Percentiles rank a stretch among this genome's conserved stretches.
Evolutionary conservation across 495 filamentous ascomycete genomes (phyloP).

Genomic region (Penicillium bialowiezense): DNA sequence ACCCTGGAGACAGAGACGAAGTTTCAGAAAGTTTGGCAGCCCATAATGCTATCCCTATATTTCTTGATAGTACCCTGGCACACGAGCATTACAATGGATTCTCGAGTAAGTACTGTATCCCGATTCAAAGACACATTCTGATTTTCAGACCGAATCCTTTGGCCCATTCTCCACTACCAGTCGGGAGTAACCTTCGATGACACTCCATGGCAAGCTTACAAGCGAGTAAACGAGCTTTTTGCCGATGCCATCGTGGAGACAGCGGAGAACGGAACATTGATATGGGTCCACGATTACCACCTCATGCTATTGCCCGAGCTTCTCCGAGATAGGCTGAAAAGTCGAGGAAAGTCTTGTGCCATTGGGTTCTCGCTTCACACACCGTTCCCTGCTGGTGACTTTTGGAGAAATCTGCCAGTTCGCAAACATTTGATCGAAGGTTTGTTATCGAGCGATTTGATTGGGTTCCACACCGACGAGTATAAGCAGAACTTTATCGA

Average conservation of each 20-base stretch:
- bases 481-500: conserved; percentile 88
- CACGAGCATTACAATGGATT: conserved; percentile 61
- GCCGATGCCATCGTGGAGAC: conserved; percentile 71
- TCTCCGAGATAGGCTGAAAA: conserved; percentile 72
- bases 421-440: conserved; percentile 77
- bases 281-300: conserved; percentile 98
- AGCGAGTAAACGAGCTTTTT: conserved; percentile 80
- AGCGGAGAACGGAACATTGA: conserved; percentile 73
- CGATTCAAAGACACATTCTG: neutral
- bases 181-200: conserved; percentile 89
- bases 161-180: conserved; percentile 96
- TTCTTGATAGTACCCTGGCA: conserved; percentile 52
- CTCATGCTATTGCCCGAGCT: conserved; percentile 86
- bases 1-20: conserved; percentile 38
- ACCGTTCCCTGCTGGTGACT: conserved; percentile 89
- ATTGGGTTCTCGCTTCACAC: conserved; percentile 96
- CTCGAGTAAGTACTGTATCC: conserved; percentile 39
- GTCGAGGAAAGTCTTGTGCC: conserved; percentile 70
- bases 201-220: conserved; percentile 81
- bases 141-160: conserved; percentile 75
- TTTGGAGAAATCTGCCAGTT: conserved; percentile 87
- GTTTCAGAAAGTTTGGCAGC: conserved; percentile 43
- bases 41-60: conserved; percentile 52
- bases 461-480: conserved; percentile 95
- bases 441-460: conserved; percentile 77